Conservation (phyloP, 2,329 filamentous ascomycete genomes). For the Calonectria hongkongensis region DNA sequence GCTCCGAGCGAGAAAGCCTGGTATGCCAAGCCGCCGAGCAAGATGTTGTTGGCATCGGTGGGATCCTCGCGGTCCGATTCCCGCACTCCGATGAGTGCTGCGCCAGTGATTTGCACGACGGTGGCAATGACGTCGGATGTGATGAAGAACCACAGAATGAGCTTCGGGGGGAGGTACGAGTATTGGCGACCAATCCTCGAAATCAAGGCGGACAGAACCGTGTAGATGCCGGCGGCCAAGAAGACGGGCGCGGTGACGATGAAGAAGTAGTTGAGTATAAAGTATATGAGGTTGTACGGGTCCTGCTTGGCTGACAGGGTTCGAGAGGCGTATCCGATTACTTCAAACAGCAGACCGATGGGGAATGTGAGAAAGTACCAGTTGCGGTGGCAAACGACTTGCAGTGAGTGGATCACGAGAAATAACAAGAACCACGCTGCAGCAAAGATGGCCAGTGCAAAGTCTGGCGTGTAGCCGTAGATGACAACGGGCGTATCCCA, state of each 20-base stretch:
- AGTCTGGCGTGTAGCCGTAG: constrained; percentile 70
- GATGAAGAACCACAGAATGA: constrained; percentile 73
- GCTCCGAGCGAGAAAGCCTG: constrained; percentile 71
- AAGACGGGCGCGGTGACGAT: constrained; percentile 77
- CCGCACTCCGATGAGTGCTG: constrained; percentile 70
- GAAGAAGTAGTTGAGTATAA: constrained; percentile 77
- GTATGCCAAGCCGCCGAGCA: constrained; percentile 72
- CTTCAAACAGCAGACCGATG: constrained; percentile 67
- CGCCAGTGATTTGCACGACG: constrained; percentile 71
- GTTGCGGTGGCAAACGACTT: constrained; percentile 61
- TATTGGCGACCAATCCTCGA: constrained; percentile 64
- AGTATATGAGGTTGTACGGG: constrained; percentile 73
- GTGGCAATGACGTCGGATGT: constrained; percentile 72
- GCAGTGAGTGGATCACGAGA: constrained; percentile 60
- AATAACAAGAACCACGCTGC: constrained; percentile 66
- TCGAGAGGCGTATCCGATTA: constrained; percentile 70
- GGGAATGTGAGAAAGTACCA: constrained; percentile 69
- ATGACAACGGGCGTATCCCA: constrained; percentile 70
- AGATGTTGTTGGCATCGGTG: constrained; percentile 71
- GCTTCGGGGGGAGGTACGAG: constrained; percentile 65
- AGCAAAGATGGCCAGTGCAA: constrained; percentile 65
- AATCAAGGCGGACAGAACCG: constrained; percentile 71
- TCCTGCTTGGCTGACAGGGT: constrained; percentile 68
- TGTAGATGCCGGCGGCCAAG: constrained; percentile 74
- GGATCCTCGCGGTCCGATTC: constrained; percentile 70